phyloP scores from a whole-genome alignment of 1,284 basidiomycete genomes.

The Hemileia vastatrix region DNA sequence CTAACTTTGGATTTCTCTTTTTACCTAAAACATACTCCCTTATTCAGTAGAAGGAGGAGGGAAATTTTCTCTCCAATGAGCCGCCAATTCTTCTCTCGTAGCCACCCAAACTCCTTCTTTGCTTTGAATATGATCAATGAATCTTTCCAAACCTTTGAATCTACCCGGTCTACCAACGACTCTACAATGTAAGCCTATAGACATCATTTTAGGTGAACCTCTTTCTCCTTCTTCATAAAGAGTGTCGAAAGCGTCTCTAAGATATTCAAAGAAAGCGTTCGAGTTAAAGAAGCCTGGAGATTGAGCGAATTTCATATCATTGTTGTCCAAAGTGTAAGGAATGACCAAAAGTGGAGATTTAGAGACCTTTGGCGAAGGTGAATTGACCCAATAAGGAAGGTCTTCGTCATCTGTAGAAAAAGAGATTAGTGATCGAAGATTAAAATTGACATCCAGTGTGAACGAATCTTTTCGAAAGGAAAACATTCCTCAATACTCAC shows the following conservation, averaged over 20 bases:
- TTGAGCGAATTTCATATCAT: constrained; percentile 46
- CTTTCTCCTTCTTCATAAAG: constrained; percentile 41
- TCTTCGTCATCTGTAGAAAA: no score
- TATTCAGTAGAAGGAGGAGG: no score
- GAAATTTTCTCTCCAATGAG: constrained; percentile 42
- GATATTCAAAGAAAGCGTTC: constrained; percentile 44
- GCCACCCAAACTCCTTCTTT: constrained; percentile 46
- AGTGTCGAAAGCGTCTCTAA: constrained; percentile 46
- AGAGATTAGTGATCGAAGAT: no score
- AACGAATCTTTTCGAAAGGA: no score
- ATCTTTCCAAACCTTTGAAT: constrained; percentile 43
- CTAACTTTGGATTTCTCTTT: no score
- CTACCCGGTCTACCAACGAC: constrained; percentile 47
- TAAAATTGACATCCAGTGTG: no score
- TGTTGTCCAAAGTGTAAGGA: constrained; percentile 45
- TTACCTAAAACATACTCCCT: no score
- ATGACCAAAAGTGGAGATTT: no score
- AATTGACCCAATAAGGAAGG: no score
- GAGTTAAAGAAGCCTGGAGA: constrained; percentile 45
- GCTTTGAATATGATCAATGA: constrained; percentile 44
- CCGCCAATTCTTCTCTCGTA: constrained; percentile 46
- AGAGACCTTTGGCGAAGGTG: no score
- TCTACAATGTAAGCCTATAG: constrained; percentile 46
- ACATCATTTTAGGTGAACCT: constrained; percentile 46
- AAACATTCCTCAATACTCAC: no score